Base-by-base conservation (phyloP, 192 early-diverging fungal genomes). In the Coemansia sp. region DNA sequence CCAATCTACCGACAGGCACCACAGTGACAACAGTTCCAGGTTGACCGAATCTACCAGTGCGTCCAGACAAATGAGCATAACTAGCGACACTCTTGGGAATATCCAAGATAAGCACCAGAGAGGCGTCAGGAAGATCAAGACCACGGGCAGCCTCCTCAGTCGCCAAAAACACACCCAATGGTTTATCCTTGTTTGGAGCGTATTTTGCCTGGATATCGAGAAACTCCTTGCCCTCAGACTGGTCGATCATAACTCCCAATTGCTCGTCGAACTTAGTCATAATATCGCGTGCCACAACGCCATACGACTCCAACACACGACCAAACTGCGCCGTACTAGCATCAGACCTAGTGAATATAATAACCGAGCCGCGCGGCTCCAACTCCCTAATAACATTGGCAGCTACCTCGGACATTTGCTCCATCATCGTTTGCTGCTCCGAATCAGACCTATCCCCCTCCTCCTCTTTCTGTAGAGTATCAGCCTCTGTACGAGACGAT, bases 1-100 rank as follows among this genome's bases (percentile, higher is more conserved):
- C 73, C 6, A 63, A 28, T 5, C 35, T 39, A 35, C 80, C 80
- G 59, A 73, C 66, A 0, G 80, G 80, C 30, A 83, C 75, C 1
- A 83, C 76, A 11, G 75, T 63, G 4, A 83, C 63, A 14, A 77
- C 73, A 0, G 44, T 46, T 64, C 80, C 80, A 0, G 52, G 0
- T 11, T 85, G 77, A 0, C 92, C 94, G 73, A 92, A 90, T 23
- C 96, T 74, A 7, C 93, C 94, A 0, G 92, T 89, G 17, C 96
- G 79, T 21, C 96, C 94, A 1, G 94, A 90, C 90, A 96, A 91
- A 63, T 98, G 96, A 10, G 93, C 66, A 72, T 95, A 98, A 58
- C 88, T 89, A 6, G 86, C 78, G 23, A 86, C 73, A 0, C 84
- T 86, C 13, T 87, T 84, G 4, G 94, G 92, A 8, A 89, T 67